Evolutionary conservation across 2,329 filamentous ascomycete species (phyloP).

Genomic region (Geosmithia morbida): DNA sequence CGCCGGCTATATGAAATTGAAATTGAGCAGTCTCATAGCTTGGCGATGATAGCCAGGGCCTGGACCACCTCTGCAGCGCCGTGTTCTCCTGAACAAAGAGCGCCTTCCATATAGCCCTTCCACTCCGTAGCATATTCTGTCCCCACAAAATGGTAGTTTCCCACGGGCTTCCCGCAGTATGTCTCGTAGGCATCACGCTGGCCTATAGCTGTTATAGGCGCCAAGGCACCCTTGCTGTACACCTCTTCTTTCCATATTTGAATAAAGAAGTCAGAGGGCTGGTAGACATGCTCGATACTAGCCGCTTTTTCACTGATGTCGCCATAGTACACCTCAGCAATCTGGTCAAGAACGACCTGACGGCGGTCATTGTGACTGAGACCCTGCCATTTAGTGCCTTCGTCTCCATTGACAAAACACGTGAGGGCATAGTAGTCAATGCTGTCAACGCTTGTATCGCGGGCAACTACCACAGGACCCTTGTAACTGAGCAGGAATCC

Average conservation of each 20-base stretch:
- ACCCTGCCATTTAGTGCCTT: constrained; percentile 19
- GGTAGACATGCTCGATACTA: constrained; percentile 5
- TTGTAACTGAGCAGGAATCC: constrained; percentile 23
- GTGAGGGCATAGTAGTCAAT: constrained; percentile 17
- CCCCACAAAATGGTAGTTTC: constrained; percentile 31
- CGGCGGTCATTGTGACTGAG: constrained; percentile 12
- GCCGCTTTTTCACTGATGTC: constrained; percentile 3
- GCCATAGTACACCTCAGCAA: constrained; percentile 13
- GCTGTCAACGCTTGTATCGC: constrained; percentile 23
- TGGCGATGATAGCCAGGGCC: not conserved
- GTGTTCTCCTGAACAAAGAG: constrained; percentile 13
- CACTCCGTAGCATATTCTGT: constrained; percentile 31
- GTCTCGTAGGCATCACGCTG: constrained; percentile 12
- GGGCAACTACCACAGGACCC: constrained; percentile 22
- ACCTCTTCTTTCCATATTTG: constrained; percentile 17
- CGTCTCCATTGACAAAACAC: constrained; percentile 23
- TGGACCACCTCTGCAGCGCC: not conserved
- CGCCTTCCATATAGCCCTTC: constrained; percentile 38
- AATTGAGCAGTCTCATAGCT: not conserved
- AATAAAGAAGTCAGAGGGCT: constrained; percentile 14
- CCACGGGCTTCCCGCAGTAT: constrained; percentile 16
- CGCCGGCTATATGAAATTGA: too few species aligned
- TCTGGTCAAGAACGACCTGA: constrained; percentile 16
- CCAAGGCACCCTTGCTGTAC: constrained; percentile 17
- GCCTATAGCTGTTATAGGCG: constrained; percentile 15